These are phyloP conservation scores for Hymenoscyphus infarciens DNA, from an alignment of 2,329 filamentous ascomycete species.

Conservation along the genomic window DNA sequence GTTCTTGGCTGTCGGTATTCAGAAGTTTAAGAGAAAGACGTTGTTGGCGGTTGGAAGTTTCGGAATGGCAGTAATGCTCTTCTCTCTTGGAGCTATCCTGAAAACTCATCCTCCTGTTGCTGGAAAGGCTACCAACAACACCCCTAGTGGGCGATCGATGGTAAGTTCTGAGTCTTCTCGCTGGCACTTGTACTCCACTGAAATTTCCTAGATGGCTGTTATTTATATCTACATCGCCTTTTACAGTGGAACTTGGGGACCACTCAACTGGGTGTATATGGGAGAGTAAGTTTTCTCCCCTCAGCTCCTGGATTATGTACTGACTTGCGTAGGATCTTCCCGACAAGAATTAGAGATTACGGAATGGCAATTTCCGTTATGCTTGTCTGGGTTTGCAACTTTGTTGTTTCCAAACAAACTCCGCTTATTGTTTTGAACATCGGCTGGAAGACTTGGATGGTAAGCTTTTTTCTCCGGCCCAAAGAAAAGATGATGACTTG, in stretches of 20 bases:
- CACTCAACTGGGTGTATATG: conserved; percentile 48
- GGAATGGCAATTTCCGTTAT: conserved; percentile 47
- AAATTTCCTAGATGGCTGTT: conserved; percentile 15
- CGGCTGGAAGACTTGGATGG: conserved; percentile 36
- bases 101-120: conserved; percentile 39
- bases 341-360: conserved; percentile 39
- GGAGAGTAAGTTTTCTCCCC: conserved; percentile 44
- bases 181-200: not conserved
- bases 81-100: conserved; percentile 46
- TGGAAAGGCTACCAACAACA: conserved; percentile 7
- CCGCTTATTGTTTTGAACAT: conserved; percentile 47
- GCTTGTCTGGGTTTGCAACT: conserved; percentile 50
- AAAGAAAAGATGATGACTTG: too few relatives aligned
- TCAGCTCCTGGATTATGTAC: conserved; percentile 46
- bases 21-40: conserved; percentile 45
- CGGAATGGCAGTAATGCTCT: conserved; percentile 49
- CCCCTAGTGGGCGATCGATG: conserved; percentile 56
- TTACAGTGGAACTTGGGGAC: conserved; percentile 50
- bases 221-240: conserved; percentile 30
- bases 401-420: conserved; percentile 46
- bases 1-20: conserved; percentile 33
- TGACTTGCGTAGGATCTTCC: conserved; percentile 26
- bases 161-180: not conserved
- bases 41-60: conserved; percentile 45
- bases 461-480: conserved; percentile 4